Evolutionary conservation across 495 filamentous ascomycete genomes (phyloP), one percentile per base, ranked within the genome.

Genomic region (Mytilinidion resinicola): DNA sequence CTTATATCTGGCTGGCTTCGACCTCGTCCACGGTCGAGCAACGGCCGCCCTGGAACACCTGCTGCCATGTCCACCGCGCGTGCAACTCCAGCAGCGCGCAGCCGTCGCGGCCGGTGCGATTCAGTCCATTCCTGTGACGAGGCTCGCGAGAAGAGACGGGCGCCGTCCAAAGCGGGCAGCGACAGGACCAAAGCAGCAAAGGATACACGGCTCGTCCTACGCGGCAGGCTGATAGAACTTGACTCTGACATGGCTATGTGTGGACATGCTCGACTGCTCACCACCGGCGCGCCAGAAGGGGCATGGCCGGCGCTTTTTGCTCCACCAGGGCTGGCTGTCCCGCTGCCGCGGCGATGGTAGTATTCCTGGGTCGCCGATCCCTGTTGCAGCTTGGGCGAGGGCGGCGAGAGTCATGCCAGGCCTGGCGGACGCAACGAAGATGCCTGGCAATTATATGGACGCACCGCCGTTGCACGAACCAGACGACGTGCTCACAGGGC

Each of bases 271-370:
- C 10, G 53, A 36, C 41, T 14, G 1, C 53, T 10, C 17, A 46
- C 17, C n/a, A 9, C 17, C 19, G 38, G 17, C 41, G n/a, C 36
- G 41, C 25, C 37, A 20, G 36, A 43, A 46, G 21, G 34, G 56
- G 52, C 38, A 56, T 49, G 15, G 14, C 15, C 4, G 38, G 56
- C 17, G n/a, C 15, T 15, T 10, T 53, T 56, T 57, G 62, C 61
- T 57, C 53, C 17, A 59, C 58, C 36, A 51, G 56, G 63, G 52
- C 60, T 63, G 56, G 51, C 48, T 63, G 53, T 37, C 53, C 63
- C 63, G 63, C 59, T 62, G 53, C 63, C 63, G 63, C 60, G 63
- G 63, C 19, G 55, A 63, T 63, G 63, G 63, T 63, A 59, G 52
- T 59, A 66, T 62, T 46, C 46, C 63, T 19, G 34, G 56, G 60